Evolutionary conservation across 495 filamentous ascomycete species (phyloP), one percentile per base, ranked within the genome.

Genomic region (Penicillium herquei): DNA sequence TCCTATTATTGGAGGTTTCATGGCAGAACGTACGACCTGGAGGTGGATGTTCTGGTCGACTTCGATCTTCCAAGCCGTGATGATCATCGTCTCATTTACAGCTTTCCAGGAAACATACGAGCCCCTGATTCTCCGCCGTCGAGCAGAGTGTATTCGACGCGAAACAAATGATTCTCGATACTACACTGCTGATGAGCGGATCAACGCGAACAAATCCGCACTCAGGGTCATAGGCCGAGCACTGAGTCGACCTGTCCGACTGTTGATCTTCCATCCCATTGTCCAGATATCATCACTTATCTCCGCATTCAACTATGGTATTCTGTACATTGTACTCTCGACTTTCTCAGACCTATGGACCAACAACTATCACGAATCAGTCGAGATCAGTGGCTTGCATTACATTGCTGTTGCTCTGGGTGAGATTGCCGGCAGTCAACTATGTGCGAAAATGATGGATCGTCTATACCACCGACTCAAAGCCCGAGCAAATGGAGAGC

Each of bases 251-350:
- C 78, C 80, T 3, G 70, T 82, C 43, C 65, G 65, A 4, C 63
- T 85, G 16, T 66, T 84, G 8, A 64, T 60, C 33, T 81, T 78
- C 0, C 81, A 85, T 54, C 57, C 74, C 7, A 82, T 82, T 45
- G 71, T 85, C 26, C 78, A 82, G 64, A 68, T 77, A 21, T 66
- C 83, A 4, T 73, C 81, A 1, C 13, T 79, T 1, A 81, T 84
- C 61, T 78, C 80, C 70, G 79, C 76, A 26, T 88, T 82, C 58
- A 61, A 86, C 9, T 88, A 86, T 66, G 85, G 85, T 5, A 65
- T 87, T n/a, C 78, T 83, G 55, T 88, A 88, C 65, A 78, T 89
- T 13, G 75, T 87, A 14, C 70, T 88, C 0, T 78, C 81, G 2
- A 84, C 83, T 26, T 87, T 87, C 66, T 79, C 84, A 0, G 55